These are phyloP conservation scores for Aspergillus flavus DNA, from an alignment of 2,329 filamentous ascomycete genomes.

Conservation along the genomic window DNA sequence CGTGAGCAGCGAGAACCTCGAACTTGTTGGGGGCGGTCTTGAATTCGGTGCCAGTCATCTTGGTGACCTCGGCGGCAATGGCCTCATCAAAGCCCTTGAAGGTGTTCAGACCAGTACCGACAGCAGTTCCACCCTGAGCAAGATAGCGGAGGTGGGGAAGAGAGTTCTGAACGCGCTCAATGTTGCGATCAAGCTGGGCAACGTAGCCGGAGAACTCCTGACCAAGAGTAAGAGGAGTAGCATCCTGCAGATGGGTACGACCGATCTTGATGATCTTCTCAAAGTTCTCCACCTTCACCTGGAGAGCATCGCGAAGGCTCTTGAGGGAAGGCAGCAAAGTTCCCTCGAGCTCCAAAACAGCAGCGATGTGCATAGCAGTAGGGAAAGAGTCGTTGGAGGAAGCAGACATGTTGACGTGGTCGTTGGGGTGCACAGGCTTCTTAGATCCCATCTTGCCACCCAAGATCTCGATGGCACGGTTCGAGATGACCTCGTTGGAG, in stretches of 20 bases:
- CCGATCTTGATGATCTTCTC: slow-evolving; percentile 98
- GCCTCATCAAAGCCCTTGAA: slow-evolving; percentile 94
- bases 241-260: slow-evolving; percentile 94
- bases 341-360: slow-evolving; percentile 88
- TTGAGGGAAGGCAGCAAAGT: slow-evolving; percentile 80
- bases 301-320: slow-evolving; percentile 79
- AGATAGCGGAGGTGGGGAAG: slow-evolving; percentile 84
- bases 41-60: slow-evolving; percentile 91
- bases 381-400: slow-evolving; percentile 99
- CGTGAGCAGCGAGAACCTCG: slow-evolving; percentile 92
- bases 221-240: slow-evolving; percentile 89
- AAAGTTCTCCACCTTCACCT: slow-evolving; percentile 87
- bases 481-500: slow-evolving; percentile 99
- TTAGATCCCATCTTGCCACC: slow-evolving; percentile 93
- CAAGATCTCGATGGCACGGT: slow-evolving; percentile 96
- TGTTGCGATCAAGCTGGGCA: slow-evolving; percentile 86
- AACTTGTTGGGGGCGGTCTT: slow-evolving; percentile 99
- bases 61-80: slow-evolving; percentile 86
- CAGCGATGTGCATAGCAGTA: slow-evolving; percentile 99
- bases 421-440: slow-evolving; percentile 98
- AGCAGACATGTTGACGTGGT: slow-evolving; percentile 99
- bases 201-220: slow-evolving; percentile 99
- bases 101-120: slow-evolving; percentile 97
- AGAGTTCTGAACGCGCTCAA: slow-evolving; percentile 80
- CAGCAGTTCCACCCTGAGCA: slow-evolving; percentile 93